Evolutionary conservation across 306 rosid genomes (phyloP).

Genomic region (Mimosa bimucronata): DNA sequence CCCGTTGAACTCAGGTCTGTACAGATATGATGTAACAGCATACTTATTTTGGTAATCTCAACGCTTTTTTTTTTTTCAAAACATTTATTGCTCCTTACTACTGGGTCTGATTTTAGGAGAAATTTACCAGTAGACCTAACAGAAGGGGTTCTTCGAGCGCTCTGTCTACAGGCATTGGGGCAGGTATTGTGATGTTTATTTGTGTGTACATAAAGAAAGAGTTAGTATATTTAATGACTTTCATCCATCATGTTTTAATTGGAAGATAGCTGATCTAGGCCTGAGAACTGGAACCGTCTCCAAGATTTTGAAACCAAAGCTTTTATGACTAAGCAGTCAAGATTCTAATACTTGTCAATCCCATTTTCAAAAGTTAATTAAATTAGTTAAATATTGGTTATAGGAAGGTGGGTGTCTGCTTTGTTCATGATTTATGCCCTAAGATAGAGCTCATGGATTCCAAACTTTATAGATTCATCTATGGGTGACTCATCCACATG

Average conservation of each 20-base stretch:
- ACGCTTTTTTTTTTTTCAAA: constrained; percentile 5
- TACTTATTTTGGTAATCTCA: constrained; percentile 33
- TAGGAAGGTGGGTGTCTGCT: neutral
- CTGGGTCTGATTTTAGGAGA: constrained; percentile 63
- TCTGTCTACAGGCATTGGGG: constrained; percentile 89
- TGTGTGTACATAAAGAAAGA: constrained; percentile 8
- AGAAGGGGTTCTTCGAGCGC: constrained; percentile 95
- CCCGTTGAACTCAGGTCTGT: constrained; percentile 79
- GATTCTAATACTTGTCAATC: neutral
- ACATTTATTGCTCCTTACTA: constrained; percentile 19
- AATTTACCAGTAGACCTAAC: constrained; percentile 90
- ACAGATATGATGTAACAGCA: constrained; percentile 23
- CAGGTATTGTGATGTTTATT: constrained; percentile 54
- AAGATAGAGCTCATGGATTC: constrained; percentile 14
- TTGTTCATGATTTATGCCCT: neutral
- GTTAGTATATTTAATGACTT: constrained; percentile 6
- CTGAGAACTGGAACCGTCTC: constrained; percentile 15
- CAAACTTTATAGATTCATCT: neutral
- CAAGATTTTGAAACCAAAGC: constrained; percentile 1
- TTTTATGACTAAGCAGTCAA: neutral
- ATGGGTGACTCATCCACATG: neutral
- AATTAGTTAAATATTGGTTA: neutral
- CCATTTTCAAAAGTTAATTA: neutral
- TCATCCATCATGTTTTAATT: constrained; percentile 8
- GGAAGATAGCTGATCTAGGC: constrained; percentile 2